Evolutionary conservation across 169 alveolate species (phyloP).

Genomic region (Cryptosporidium parvum): DNA sequence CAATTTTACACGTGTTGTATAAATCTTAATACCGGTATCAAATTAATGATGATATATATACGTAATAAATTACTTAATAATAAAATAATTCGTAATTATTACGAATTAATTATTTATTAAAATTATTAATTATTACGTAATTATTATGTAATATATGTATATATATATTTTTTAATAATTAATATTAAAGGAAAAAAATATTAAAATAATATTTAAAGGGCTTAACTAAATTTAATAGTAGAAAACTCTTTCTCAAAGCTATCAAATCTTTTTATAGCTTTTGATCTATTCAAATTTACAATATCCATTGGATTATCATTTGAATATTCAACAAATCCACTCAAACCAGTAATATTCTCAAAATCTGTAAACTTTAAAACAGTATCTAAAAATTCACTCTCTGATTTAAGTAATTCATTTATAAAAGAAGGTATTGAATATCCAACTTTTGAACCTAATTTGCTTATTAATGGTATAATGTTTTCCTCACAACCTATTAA

Average conservation of each 20-base stretch:
- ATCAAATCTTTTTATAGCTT: conserved; percentile 54
- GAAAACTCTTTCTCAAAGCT: conserved; percentile 16
- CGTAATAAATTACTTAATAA: neutral
- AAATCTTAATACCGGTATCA: conserved; percentile 12
- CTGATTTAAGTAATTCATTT: neutral
- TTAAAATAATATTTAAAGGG: neutral
- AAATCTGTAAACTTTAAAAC: conserved; percentile 35
- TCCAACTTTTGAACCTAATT: conserved; percentile 35
- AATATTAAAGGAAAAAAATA: neutral
- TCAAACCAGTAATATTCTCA: conserved; percentile 29
- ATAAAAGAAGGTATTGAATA: conserved; percentile 29
- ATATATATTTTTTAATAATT: too few species aligned
- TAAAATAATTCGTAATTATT: neutral
- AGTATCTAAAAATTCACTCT: conserved; percentile 38
- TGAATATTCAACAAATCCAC: conserved; percentile 62
- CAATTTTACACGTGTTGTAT: conserved; percentile 14
- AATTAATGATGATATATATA: neutral
- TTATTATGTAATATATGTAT: neutral
- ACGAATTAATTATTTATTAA: neutral
- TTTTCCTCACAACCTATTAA: neutral
- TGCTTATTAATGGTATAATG: neutral
- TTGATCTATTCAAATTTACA: neutral
- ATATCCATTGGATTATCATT: conserved; percentile 41
- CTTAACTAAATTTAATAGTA: neutral
- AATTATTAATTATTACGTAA: neutral